phyloP scores from a whole-genome alignment of 371 early-diverging fungal genomes.

The Capniomyces stellatus region DNA sequence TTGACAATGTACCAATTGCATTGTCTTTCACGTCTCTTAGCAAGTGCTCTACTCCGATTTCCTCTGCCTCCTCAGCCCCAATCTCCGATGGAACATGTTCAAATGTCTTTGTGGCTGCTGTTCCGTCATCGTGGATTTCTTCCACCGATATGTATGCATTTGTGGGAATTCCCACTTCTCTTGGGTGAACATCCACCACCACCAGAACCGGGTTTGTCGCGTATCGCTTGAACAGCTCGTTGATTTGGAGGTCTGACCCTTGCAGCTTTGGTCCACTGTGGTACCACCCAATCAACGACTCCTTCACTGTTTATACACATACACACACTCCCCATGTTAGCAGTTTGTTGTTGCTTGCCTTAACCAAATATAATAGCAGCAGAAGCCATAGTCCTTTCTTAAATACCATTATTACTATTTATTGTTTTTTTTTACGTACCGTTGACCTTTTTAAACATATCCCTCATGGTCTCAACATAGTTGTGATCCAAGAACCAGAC shows the following conservation, averaged over 20 bases:
- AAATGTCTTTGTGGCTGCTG: constrained; percentile 85
- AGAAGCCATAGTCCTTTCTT: too few relatives aligned
- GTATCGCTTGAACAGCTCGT: constrained; percentile 90
- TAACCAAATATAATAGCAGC: too few relatives aligned
- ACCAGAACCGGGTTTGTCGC: constrained; percentile 89
- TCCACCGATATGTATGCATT: constrained; percentile 91
- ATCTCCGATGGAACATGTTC: constrained; percentile 88
- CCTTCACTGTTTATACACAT: too few relatives aligned
- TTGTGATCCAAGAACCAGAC: constrained; percentile 99
- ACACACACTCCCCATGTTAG: too few relatives aligned
- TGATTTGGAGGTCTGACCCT: constrained; percentile 95
- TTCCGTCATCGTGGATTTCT: constrained; percentile 87
- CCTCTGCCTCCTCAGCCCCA: constrained; percentile 99
- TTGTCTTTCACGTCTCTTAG: constrained; percentile 96
- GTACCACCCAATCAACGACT: constrained; percentile 99
- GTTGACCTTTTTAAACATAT: constrained; percentile 99
- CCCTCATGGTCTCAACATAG: constrained; percentile 97
- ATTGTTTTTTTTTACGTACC: too few relatives aligned
- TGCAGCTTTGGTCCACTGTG: constrained; percentile 98
- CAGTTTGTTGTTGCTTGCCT: too few relatives aligned
- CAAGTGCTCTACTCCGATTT: constrained; percentile 99
- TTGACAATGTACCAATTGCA: constrained; percentile 81
- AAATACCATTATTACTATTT: too few relatives aligned
- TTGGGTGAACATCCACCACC: constrained; percentile 86
- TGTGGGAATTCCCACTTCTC: constrained; percentile 81